Percentiles rank a stretch among this genome's conserved stretches.
phyloP scores from a whole-genome alignment of 2,329 filamentous ascomycete species.

The Scortechinia acanthostroma region DNA sequence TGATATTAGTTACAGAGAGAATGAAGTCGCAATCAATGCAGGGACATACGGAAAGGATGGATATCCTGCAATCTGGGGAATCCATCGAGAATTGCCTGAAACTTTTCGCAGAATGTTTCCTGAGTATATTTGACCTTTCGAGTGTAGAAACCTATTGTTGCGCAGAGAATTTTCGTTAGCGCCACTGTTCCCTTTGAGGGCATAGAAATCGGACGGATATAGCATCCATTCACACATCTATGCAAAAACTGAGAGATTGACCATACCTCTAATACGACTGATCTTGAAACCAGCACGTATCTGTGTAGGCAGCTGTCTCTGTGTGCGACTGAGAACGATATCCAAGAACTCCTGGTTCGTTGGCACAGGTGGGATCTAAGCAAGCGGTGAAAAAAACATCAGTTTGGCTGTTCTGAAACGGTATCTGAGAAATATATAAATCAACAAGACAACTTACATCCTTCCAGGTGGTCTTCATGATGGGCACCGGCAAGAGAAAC shows the following conservation, averaged over 20 bases:
- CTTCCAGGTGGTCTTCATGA: constrained; percentile 60
- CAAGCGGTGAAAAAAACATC: constrained; percentile 1
- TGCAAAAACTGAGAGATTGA: no score
- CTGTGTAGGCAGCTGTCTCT: constrained; percentile 87
- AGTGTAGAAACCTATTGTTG: constrained; percentile 69
- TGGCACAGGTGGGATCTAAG: constrained; percentile 71
- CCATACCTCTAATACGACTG: constrained; percentile 66
- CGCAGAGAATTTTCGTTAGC: background rate
- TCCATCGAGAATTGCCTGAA: constrained; percentile 80
- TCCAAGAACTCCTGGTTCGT: constrained; percentile 94
- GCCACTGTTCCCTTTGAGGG: no score
- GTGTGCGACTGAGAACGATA: constrained; percentile 88
- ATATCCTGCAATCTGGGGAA: constrained; percentile 91
- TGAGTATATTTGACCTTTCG: constrained; percentile 97
- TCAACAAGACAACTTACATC: constrained; percentile 26
- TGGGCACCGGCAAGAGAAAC: constrained; percentile 23
- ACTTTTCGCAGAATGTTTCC: constrained; percentile 93
- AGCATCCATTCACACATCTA: no score
- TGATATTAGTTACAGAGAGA: constrained; percentile 9
- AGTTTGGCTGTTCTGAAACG: no score
- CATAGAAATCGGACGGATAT: no score
- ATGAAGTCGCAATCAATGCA: background rate
- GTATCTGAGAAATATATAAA: no score
- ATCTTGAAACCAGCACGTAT: constrained; percentile 81
- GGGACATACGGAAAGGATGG: constrained; percentile 77